Evolutionary conservation across 176 grass and related monocot genomes (phyloP).

Genomic region (Oryza rufipogon): DNA sequence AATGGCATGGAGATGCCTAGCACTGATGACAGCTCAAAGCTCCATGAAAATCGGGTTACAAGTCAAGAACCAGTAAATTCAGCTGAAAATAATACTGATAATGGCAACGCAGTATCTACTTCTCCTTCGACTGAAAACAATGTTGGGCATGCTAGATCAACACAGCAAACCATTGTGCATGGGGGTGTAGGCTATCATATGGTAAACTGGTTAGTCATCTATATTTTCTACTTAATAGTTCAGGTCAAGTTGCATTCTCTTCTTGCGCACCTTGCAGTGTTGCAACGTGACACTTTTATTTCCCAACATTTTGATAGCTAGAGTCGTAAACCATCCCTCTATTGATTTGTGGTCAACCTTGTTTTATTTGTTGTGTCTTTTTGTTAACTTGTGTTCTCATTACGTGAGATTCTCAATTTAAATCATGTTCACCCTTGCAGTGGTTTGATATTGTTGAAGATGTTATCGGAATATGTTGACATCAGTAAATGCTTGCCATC

Average conservation of each 20-base stretch:
- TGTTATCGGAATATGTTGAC: constrained; percentile 96
- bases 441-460: constrained; percentile 97
- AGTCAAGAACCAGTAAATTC: constrained; percentile 51
- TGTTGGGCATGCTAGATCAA: constrained; percentile 48
- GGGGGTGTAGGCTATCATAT: constrained; percentile 99
- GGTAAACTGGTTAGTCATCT: constrained; percentile 98
- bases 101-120: constrained; percentile 58
- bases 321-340: constrained; percentile 12
- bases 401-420: neutral
- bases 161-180: constrained; percentile 73
- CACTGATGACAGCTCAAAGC: constrained; percentile 44
- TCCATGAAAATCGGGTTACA: constrained; percentile 46
- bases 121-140: constrained; percentile 62
- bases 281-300: constrained; percentile 23
- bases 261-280: constrained; percentile 19
- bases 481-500: constrained; percentile 96
- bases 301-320: constrained; percentile 22
- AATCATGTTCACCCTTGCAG: constrained; percentile 48
- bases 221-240: constrained; percentile 33
- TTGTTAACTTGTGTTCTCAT: constrained; percentile 5
- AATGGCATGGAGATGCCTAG: constrained; percentile 67
- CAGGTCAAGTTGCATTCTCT: constrained; percentile 6
- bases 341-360: constrained; percentile 16
- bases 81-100: constrained; percentile 53
- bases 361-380: constrained; percentile 30